Conservation (phyloP, 352 stramenopile genomes). For the Pythium plurisporium region DNA sequence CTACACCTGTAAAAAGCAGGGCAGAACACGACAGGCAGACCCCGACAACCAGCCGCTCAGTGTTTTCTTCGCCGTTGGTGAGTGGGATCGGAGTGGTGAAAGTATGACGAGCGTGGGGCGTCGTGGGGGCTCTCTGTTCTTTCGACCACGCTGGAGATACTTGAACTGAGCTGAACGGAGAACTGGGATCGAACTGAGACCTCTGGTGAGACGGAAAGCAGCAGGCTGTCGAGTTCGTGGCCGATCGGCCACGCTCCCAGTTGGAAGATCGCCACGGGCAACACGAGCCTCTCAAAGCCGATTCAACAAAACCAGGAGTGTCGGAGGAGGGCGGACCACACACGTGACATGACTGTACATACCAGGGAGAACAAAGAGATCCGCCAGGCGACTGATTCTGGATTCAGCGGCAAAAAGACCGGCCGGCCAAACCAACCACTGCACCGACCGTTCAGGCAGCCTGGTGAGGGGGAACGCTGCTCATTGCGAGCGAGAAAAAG, state of each 20-base stretch:
- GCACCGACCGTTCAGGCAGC: too few species aligned
- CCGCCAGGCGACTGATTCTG: not conserved
- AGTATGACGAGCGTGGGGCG: too few species aligned
- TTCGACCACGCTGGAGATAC: not conserved
- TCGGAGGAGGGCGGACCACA: not conserved
- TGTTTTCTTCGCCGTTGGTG: too few species aligned
- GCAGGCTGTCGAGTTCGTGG: too few species aligned
- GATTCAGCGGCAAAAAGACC: not conserved
- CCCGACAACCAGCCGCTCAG: constrained; percentile 1
- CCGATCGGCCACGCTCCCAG: too few species aligned
- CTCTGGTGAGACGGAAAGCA: too few species aligned
- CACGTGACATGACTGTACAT: not conserved
- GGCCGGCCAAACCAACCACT: too few species aligned
- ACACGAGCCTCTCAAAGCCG: not conserved
- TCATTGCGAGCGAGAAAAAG: too few species aligned
- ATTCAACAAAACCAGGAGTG: not conserved
- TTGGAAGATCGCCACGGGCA: not conserved
- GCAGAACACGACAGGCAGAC: constrained; percentile 5
- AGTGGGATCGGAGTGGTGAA: constrained; percentile 6
- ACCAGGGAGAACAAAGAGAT: not conserved
- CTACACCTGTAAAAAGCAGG: constrained; percentile 19
- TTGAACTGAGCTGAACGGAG: not conserved
- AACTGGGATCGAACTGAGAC: too few species aligned
- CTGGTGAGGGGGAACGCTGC: not conserved
- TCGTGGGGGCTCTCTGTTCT: too few species aligned